Percentiles rank a stretch among this genome's conserved stretches.
Evolutionary conservation across 2,329 filamentous ascomycete species (phyloP).

Genomic region (Hymenoscyphus scutula): DNA sequence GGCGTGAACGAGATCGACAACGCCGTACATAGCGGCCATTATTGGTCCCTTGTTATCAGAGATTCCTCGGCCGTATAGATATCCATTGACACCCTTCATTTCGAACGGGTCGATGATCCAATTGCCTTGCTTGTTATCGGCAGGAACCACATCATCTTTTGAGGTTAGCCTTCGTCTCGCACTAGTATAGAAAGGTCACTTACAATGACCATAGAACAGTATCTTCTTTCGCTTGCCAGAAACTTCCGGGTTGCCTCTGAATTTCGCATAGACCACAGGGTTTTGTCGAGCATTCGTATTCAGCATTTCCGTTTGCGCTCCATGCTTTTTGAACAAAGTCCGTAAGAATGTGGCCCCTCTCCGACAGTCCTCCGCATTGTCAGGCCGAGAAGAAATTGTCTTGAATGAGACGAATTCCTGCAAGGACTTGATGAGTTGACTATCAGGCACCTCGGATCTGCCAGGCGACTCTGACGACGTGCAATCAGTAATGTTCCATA

Average conservation of each 20-base stretch:
- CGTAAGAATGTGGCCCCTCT: slow-evolving; percentile 89
- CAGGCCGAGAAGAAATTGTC: slow-evolving; percentile 82
- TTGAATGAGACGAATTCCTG: slow-evolving; percentile 88
- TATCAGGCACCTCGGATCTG: slow-evolving; percentile 40
- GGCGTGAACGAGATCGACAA: slow-evolving; percentile 82
- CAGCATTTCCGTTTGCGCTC: slow-evolving; percentile 87
- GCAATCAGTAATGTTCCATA: slow-evolving; percentile 71
- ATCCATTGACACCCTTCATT: slow-evolving; percentile 86
- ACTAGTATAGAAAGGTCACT: slow-evolving; percentile 5
- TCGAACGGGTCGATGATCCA: slow-evolving; percentile 89
- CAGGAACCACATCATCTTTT: slow-evolving; percentile 80
- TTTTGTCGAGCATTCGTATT: slow-evolving; percentile 75
- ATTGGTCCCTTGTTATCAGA: slow-evolving; percentile 98
- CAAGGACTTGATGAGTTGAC: slow-evolving; percentile 67
- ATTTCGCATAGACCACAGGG: slow-evolving; percentile 89
- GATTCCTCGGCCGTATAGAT: slow-evolving; percentile 91
- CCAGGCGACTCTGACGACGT: slow-evolving; percentile 27
- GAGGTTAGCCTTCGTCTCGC: background rate
- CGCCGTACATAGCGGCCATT: slow-evolving; percentile 89
- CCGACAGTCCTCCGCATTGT: slow-evolving; percentile 88
- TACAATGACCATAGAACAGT: slow-evolving; percentile 89
- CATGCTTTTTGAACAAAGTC: slow-evolving; percentile 86
- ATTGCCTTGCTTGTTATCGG: slow-evolving; percentile 75
- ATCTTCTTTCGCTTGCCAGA: slow-evolving; percentile 74
- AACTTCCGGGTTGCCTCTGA: slow-evolving; percentile 70